A percentile compares a stretch with the other conserved stretches of the same genome.
These are phyloP conservation scores for Yamadazyma aaseri DNA, from an alignment of 1,139 yeast genomes.

Conservation along the genomic window DNA sequence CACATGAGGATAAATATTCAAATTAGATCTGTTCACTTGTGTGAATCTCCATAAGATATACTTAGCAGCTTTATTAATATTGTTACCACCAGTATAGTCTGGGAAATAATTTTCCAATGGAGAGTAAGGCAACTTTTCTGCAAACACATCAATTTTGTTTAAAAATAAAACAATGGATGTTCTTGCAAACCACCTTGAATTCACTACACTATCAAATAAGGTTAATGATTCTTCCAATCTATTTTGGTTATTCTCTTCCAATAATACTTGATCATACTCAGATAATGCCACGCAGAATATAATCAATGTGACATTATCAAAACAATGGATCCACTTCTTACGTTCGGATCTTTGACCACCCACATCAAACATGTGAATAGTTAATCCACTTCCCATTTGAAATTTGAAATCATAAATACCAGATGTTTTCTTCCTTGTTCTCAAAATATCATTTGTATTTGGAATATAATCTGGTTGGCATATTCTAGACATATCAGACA, in stretches of 20 bases:
- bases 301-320: constrained; percentile 85
- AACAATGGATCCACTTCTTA: constrained; percentile 94
- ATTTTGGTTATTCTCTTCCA: constrained; percentile 79
- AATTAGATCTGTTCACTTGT: constrained; percentile 77
- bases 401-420: constrained; percentile 86
- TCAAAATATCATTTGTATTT: constrained; percentile 69
- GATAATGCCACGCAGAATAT: constrained; percentile 89
- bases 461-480: constrained; percentile 65
- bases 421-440: constrained; percentile 89
- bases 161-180: constrained; percentile 83
- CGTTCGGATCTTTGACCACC: constrained; percentile 95
- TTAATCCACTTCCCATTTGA: constrained; percentile 68
- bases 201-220: constrained; percentile 84
- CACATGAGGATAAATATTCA: constrained; percentile 83
- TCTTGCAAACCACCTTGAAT: constrained; percentile 91
- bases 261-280: constrained; percentile 82
- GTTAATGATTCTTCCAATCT: constrained; percentile 83
- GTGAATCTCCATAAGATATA: constrained; percentile 90
- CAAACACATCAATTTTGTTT: constrained; percentile 87
- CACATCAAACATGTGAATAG: constrained; percentile 84
- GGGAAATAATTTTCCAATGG: constrained; percentile 86
- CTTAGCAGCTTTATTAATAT: constrained; percentile 90
- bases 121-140: constrained; percentile 77
- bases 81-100: constrained; percentile 86
- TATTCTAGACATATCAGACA: constrained; percentile 66